Conservation (phyloP, 164 flowering plant genomes). For the Kingdonia uniflora region DNA sequence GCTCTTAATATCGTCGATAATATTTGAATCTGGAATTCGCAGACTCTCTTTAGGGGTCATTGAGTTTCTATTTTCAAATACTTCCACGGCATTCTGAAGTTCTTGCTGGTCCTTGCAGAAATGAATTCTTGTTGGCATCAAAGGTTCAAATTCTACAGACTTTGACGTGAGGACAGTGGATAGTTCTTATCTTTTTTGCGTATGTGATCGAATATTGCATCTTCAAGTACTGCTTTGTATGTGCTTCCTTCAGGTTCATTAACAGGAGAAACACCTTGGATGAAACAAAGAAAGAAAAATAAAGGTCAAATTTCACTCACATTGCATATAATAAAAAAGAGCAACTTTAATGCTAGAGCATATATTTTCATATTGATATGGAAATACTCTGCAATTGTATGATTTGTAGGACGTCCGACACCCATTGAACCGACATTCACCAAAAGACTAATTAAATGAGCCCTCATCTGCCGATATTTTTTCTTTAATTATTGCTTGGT, state of each 20-base stretch:
- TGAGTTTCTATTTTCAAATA: constrained; percentile 11
- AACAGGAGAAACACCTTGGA: constrained; percentile 8
- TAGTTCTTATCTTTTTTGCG: constrained; percentile 37
- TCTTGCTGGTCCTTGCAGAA: constrained; percentile 9
- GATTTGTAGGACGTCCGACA: no score
- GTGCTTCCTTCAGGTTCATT: constrained; percentile 11
- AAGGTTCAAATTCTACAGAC: constrained; percentile 9
- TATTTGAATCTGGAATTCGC: constrained; percentile 15
- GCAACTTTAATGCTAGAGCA: no score
- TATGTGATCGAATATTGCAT: constrained; percentile 45
- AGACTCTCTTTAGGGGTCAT: constrained; percentile 4
- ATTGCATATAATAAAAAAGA: no score
- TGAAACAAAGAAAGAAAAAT: not conserved
- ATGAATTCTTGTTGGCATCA: constrained; percentile 10
- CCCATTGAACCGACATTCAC: no score
- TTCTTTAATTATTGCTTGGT: no score
- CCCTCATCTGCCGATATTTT: no score
- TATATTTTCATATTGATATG: no score
- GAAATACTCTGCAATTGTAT: no score
- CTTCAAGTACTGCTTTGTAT: constrained; percentile 16
- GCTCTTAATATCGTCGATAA: constrained; percentile 8
- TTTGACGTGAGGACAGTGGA: constrained; percentile 20
- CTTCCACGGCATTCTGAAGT: constrained; percentile 4
- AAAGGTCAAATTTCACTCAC: no score
- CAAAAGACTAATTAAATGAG: no score